A percentile compares a stretch with the other conserved stretches of the same genome.
Evolutionary conservation across 495 filamentous ascomycete species (phyloP).

Genomic region (Hypomontagnella monticulosa): DNA sequence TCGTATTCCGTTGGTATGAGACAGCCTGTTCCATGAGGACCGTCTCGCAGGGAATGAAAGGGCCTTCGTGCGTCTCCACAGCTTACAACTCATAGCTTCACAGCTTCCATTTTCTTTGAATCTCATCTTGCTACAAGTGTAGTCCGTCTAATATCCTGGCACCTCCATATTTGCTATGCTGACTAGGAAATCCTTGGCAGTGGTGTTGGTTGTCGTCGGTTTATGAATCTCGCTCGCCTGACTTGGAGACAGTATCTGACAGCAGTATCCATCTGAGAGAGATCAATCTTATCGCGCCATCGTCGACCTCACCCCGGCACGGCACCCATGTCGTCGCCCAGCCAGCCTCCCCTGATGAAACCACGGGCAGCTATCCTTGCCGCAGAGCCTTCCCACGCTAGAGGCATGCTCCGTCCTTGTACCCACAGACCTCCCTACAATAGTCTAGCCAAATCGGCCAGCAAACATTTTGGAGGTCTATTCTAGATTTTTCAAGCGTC

Average conservation of each 20-base stretch:
- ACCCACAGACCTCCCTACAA: constrained; percentile 41
- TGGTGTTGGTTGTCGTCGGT: constrained; percentile 22
- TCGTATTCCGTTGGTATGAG: constrained; percentile 36
- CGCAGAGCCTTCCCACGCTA: constrained; percentile 47
- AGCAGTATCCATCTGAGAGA: constrained; percentile 3
- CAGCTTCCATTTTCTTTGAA: constrained; percentile 13
- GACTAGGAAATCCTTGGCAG: constrained; percentile 24
- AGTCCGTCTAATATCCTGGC: constrained; percentile 6
- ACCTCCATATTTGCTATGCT: constrained; percentile 16
- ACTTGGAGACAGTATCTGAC: constrained; percentile 25
- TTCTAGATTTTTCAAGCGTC: constrained; percentile 30
- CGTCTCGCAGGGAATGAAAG: constrained; percentile 42
- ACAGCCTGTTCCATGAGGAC: constrained; percentile 41
- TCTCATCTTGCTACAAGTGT: constrained; percentile 6
- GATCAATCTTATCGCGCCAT: constrained; percentile 42
- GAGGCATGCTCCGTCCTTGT: constrained; percentile 32
- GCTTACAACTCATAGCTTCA: constrained; percentile 6
- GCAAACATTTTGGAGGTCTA: constrained; percentile 40
- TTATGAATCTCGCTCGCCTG: constrained; percentile 25
- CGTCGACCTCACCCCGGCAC: constrained; percentile 26
- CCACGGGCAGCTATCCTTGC: constrained; percentile 48
- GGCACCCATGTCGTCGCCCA: constrained; percentile 34
- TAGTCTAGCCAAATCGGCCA: constrained; percentile 39
- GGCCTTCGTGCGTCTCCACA: constrained; percentile 34
- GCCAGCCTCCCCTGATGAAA: constrained; percentile 49